Percentiles rank a stretch among this genome's conserved stretches.
These are phyloP conservation scores for Verticillium tricorpus DNA, from an alignment of 2,329 filamentous ascomycete genomes.

Conservation along the genomic window DNA sequence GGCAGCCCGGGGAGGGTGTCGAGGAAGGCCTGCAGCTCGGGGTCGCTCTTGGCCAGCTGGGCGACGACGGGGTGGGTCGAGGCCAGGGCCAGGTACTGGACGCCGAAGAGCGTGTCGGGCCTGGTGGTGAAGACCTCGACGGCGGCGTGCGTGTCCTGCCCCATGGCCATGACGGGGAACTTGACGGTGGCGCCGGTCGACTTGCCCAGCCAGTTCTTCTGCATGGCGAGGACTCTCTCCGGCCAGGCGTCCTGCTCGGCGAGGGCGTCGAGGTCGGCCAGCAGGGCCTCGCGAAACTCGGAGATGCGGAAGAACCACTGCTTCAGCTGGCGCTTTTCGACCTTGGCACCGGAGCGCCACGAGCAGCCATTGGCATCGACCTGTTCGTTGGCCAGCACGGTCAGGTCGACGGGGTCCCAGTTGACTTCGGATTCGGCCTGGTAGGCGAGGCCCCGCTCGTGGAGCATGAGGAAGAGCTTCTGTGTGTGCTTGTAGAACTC, in stretches of 20 bases:
- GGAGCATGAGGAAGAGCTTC: constrained; percentile 73
- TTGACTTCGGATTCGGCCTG: constrained; percentile 82
- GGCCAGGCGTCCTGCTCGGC: constrained; percentile 67
- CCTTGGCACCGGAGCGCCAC: constrained; percentile 82
- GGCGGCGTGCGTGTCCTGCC: constrained; percentile 34
- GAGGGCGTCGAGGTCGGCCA: constrained; percentile 66
- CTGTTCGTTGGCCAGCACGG: constrained; percentile 88
- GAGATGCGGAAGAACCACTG: constrained; percentile 92
- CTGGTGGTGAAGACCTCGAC: constrained; percentile 80
- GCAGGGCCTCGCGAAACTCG: constrained; percentile 66
- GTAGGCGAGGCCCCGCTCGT: constrained; percentile 72
- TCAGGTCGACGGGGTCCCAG: constrained; percentile 85
- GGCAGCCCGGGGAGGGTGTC: constrained; percentile 54
- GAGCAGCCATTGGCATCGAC: constrained; percentile 82
- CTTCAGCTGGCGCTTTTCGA: constrained; percentile 72
- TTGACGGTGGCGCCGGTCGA: constrained; percentile 68
- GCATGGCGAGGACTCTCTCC: constrained; percentile 76
- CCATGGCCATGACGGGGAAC: constrained; percentile 55
- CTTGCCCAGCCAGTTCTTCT: constrained; percentile 83
- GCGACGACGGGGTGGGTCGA: constrained; percentile 66
- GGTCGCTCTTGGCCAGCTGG: constrained; percentile 53
- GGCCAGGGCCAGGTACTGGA: constrained; percentile 78
- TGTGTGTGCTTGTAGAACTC: constrained; percentile 89
- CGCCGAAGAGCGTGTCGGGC: constrained; percentile 81
- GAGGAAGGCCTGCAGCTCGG: constrained; percentile 63